These are phyloP conservation scores for Acanthamoeba healyi DNA, from an alignment of 208 protist species.

Conservation along the genomic window DNA sequence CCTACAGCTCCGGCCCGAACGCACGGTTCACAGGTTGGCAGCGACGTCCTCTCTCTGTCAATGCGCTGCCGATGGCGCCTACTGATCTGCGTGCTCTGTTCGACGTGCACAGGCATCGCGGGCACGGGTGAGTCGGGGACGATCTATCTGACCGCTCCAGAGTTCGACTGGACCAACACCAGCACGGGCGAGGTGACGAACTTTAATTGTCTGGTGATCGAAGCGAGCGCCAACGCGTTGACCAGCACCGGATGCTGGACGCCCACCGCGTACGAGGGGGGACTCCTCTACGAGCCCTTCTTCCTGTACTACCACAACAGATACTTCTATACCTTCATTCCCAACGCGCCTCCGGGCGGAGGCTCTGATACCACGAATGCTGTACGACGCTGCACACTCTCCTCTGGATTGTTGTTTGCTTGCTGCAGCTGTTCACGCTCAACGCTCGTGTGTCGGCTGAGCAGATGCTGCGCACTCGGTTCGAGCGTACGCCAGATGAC, in stretches of 20 bases:
- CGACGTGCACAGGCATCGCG: background rate
- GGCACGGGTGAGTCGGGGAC: background rate
- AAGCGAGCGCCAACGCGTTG: background rate
- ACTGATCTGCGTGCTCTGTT: background rate
- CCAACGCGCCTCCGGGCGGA: background rate
- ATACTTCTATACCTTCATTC: background rate
- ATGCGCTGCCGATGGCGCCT: no score
- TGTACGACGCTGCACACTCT: background rate
- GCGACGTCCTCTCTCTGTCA: no score
- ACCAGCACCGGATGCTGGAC: background rate
- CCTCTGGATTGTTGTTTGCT: background rate
- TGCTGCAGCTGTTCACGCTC: no score
- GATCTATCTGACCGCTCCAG: background rate
- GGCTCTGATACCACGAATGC: background rate
- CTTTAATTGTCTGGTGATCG: background rate
- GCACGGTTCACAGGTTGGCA: background rate
- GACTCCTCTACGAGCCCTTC: background rate
- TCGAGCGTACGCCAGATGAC: no score
- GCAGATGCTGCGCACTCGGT: background rate
- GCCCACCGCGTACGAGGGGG: background rate
- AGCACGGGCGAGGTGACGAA: background rate
- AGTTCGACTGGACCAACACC: background rate
- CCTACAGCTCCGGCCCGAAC: background rate
- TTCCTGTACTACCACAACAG: background rate
- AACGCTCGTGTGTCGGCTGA: no score